Evolutionary conservation across 805 yeast genomes (phyloP), one percentile per base, ranked within the genome.

Genomic region (Zygotorulaspora danielsina): DNA sequence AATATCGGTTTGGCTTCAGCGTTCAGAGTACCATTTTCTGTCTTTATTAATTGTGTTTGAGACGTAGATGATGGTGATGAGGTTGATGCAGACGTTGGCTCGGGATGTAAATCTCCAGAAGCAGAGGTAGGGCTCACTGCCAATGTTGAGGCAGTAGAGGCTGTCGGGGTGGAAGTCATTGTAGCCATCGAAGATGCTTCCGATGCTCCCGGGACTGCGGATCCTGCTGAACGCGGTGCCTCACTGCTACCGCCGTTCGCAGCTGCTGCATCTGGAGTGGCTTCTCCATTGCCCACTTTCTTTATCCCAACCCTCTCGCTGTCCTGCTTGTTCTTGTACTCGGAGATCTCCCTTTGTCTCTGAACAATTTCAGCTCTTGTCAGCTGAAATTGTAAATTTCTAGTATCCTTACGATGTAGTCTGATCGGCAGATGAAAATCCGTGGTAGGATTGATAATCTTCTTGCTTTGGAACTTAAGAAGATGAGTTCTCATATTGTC

Each of bases 401-500:
- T 77, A 1, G 98, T 96, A 62, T 90, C 97, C 57, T 90, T 89
- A 51, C 97, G 73, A 61, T 89, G 97, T 57, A 90, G 67, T 51
- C 96, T 70, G 13, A 89, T 81, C 0, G 98, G 98, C 43, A 75
- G 75, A 40, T 78, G 80, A 60, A 90, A 93, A 45, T 79, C 79
- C 24, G 68, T 65, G 27, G 69, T 64, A 8, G 93, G 90, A 47
- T 86, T 86, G 24, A 93, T 81, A 32, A 75, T 72, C 51, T 76
- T 74, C 43, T 78, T 78, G 22, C 84, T 72, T 54, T 83, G 94
- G 55, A 90, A 87, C 61, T 82, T 82, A 64, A 89, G 62, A 17
- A 90, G 73, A 59, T 90, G 96, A 46, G 79, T 82, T 44, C 94
- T 73, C 34, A 81, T 72, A 45, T 82, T 84, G 32, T 76, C 78